These are phyloP conservation scores for Pulveroboletus ravenelii DNA, from an alignment of 768 basidiomycete species.

Conservation along the genomic window DNA sequence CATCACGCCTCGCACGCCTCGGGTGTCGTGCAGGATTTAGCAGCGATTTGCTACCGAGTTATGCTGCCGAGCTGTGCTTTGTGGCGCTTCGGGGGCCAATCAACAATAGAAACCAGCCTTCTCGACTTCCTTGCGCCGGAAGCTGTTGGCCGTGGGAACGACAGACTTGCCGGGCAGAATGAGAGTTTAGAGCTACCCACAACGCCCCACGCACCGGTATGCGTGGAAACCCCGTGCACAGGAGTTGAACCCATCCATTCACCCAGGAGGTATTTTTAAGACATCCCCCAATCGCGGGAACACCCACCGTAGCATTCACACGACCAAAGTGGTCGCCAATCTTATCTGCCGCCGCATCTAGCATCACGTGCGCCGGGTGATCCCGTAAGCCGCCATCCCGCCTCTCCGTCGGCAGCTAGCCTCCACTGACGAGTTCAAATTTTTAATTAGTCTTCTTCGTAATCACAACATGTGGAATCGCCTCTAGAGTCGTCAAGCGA, in stretches of 20 bases:
- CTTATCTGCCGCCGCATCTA: too few relatives aligned
- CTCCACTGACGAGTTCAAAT: too few relatives aligned
- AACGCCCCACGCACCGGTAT: conserved; percentile 3
- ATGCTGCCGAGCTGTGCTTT: conserved; percentile 16
- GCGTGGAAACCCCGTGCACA: conserved; percentile 2
- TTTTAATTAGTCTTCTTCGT: too few relatives aligned
- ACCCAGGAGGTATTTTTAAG: not conserved
- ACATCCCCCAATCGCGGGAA: too few relatives aligned
- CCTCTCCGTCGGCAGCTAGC: too few relatives aligned
- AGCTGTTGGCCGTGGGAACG: conserved; percentile 12
- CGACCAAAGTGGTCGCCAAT: too few relatives aligned
- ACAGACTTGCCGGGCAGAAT: conserved; percentile 1
- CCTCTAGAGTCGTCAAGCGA: too few relatives aligned
- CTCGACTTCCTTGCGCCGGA: conserved; percentile 19
- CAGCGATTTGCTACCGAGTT: not conserved
- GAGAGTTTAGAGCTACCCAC: conserved; percentile 6
- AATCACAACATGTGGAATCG: too few relatives aligned
- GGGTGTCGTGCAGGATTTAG: not conserved
- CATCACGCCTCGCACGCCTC: not conserved
- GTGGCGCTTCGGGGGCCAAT: conserved; percentile 18
- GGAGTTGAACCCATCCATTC: conserved; percentile 4
- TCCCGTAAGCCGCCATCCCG: too few relatives aligned
- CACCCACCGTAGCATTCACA: too few relatives aligned
- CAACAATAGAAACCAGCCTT: conserved; percentile 20
- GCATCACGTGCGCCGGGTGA: too few relatives aligned